Conservation (phyloP, 768 basidiomycete genomes). For the Psilocybe cyanescens region DNA sequence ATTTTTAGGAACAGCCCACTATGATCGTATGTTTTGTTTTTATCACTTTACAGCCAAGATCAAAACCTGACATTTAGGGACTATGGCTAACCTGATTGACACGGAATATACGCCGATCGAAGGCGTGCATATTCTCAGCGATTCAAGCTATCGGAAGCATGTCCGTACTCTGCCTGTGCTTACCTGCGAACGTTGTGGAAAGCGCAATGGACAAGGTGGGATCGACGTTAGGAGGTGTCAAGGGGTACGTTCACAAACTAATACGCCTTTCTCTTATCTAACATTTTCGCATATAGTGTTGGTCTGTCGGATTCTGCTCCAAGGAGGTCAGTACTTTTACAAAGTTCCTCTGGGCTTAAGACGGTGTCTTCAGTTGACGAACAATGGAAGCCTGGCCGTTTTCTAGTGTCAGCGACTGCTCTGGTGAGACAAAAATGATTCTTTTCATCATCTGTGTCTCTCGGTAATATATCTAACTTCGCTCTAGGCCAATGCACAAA, state of each 20-base stretch:
- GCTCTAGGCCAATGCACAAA: constrained; percentile 12
- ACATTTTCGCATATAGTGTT: background rate
- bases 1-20: no score
- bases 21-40: background rate
- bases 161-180: background rate
- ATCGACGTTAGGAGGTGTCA: constrained; percentile 6
- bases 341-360: background rate
- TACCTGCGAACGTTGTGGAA: constrained; percentile 9
- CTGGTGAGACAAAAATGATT: background rate
- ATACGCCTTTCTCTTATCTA: background rate
- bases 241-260: constrained; percentile 1
- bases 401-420: constrained; percentile 6
- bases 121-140: constrained; percentile 9
- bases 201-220: constrained; percentile 1
- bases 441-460: background rate
- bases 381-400: background rate
- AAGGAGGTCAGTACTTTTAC: background rate
- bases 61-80: background rate
- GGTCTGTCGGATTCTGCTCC: constrained; percentile 10
- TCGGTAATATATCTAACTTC: no score
- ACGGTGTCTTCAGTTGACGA: background rate
- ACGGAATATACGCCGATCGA: constrained; percentile 2
- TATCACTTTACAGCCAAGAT: background rate
- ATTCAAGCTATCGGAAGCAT: constrained; percentile 9
- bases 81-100: constrained; percentile 8